Conservation (phyloP, 306 rosid genomes). For the Luffa aegyptiaca region DNA sequence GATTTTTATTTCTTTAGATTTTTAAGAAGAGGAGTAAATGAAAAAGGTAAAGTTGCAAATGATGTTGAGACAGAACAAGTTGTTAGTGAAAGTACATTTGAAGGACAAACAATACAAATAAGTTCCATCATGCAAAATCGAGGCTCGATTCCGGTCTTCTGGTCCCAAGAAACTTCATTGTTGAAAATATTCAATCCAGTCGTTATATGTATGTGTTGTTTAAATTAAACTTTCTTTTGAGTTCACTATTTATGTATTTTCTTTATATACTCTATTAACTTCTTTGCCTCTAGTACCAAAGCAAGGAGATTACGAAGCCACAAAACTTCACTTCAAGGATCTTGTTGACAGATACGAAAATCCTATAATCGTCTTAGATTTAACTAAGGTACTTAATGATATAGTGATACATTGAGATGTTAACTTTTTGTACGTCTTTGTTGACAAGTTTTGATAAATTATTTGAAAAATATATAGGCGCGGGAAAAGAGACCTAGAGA, state of each 20-base stretch:
- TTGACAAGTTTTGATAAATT: background rate
- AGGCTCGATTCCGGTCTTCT: conserved; percentile 92
- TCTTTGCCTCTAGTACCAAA: conserved; percentile 44
- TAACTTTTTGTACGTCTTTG: background rate
- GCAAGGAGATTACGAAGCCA: conserved; percentile 61
- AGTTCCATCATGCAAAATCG: conserved; percentile 86
- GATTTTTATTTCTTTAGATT: conserved; percentile 32
- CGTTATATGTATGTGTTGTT: conserved; percentile 49
- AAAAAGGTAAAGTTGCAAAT: conserved; percentile 90
- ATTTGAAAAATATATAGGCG: conserved; percentile 23
- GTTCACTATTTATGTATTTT: background rate
- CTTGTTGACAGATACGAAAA: conserved; percentile 78
- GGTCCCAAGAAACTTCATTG: conserved; percentile 91
- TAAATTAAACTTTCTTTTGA: background rate
- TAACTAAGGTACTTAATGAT: conserved; percentile 58
- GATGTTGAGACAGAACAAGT: conserved; percentile 98
- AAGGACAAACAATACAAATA: conserved; percentile 55
- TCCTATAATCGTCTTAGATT: conserved; percentile 77
- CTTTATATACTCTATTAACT: background rate
- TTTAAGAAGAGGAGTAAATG: conserved; percentile 90
- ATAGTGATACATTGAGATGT: background rate
- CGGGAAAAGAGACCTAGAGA: conserved; percentile 86
- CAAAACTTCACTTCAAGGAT: conserved; percentile 88
- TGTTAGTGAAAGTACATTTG: conserved; percentile 41
- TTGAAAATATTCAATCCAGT: conserved; percentile 70